Evolutionary conservation across 441 rosid genomes (phyloP), one percentile per base, ranked within the genome.

Genomic region (Adansonia rubrostipa): DNA sequence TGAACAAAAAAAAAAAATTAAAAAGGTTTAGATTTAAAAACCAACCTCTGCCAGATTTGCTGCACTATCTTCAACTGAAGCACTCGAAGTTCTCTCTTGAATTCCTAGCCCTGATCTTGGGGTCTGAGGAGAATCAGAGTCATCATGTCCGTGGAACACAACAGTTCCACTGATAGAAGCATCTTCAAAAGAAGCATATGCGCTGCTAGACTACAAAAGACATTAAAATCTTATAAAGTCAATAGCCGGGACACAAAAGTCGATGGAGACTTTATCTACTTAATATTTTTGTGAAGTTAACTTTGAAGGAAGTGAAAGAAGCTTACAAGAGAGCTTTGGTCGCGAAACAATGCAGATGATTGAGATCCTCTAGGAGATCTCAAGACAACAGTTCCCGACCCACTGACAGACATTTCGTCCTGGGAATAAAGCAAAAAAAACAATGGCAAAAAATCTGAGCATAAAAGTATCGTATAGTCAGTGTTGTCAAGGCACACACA

Each of bases 151-250:
- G 24, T 91, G 98, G 63, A 90, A 82, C 68, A 96, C 93, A 82
- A 97, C 93, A 79, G 98, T 94, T 81, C 99, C 98, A 90, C 94
- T 93, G 48, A 96, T 85, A 79, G 97, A 94, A 84, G 91, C 92
- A 87, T 96, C 98, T 87, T 94, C 98, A 85, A 82, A 81, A 75
- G 97, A 89, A 33, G 91, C 72, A 79, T 85, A 78, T 73, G 85
- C 81, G 85, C 92, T 82, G 84, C 91, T 87, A 83, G 94, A 90
- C 99, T 96, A 84, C 90, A 92, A 65, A 80, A 71, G 64, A 88
- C 76, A 81, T 62, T 75, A 79, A 78, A 85, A 86, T 84, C 77
- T 75, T 71, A 88, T 84, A 78, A 92, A 77, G 77, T 64, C 62
- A 79, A 83, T 58, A 74, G 73, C 77, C 61, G 76, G 57, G 77